Evolutionary conservation across 495 filamentous ascomycete species (phyloP), one percentile per base, ranked within the genome.

Genomic region (Neurospora discreta): DNA sequence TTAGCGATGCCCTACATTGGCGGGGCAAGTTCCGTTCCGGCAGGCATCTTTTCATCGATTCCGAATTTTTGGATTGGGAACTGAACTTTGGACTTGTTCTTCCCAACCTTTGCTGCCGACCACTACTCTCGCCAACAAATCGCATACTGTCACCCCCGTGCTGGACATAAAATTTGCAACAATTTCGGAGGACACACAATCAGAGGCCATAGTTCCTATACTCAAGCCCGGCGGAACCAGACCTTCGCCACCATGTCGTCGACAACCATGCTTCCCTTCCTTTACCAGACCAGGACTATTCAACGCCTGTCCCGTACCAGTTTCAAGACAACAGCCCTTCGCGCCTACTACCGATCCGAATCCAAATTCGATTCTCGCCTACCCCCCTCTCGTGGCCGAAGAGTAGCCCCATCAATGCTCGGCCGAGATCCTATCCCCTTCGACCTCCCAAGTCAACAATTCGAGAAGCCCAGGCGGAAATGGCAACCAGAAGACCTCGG

Each of bases 251-350:
- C 36, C 39, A 83, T 82, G 81, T 76, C 52, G 15, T 65, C 78
- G 20, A 79, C 80, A 1, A 82, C 83, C 3, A 73, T 87, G 7
- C 77, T 86, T 15, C 88, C 90, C 0, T 92, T 93, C 68, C 85
- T 94, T 9, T 93, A 92, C 78, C 88, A 90, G 70, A 92, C 91
- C n/a, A 83, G 83, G 71, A 91, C 90, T 0, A 82, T 92, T 8
- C 81, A 82, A 69, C 78, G 79, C 68, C 68, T 80, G 13, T 73
- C 75, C 5, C n/a, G 73, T 52, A 40, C 71, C 1, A 26, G 69
- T 33, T 30, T 71, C 38, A 60, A 72, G 68, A 60, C 72, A 68
- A 74, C 68, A 70, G 58, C 71, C 39, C 72, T 79, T 11, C 75
- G 74, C 18, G 70, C 72, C 20, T 73, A 73, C 33, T 42, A 77